Conservation (phyloP, 2,329 filamentous ascomycete genomes). For the Ustilaginoidea virens region DNA sequence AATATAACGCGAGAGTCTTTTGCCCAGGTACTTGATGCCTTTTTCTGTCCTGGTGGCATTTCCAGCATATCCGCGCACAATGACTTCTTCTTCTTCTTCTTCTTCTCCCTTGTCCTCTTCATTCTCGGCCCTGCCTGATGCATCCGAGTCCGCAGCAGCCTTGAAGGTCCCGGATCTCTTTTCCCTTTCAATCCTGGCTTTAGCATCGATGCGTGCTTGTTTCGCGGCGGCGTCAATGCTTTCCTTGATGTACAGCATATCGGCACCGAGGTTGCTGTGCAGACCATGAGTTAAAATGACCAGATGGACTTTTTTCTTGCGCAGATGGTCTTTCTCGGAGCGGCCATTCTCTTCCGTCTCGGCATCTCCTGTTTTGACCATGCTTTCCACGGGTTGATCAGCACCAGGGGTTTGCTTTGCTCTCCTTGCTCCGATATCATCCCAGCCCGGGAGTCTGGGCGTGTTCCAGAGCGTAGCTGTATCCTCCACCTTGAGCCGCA, state of each 20-base stretch:
- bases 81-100: constrained; percentile 55
- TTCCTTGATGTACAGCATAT: constrained; percentile 96
- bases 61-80: constrained; percentile 78
- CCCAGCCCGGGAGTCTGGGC: constrained; percentile 60
- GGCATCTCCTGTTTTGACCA: constrained; percentile 17
- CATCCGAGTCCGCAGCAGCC: constrained; percentile 3
- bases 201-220: constrained; percentile 57
- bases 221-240: constrained; percentile 77
- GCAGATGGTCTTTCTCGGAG: constrained; percentile 19
- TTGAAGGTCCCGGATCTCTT: constrained; percentile 16
- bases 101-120: constrained; percentile 4
- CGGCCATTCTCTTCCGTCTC: constrained; percentile 11
- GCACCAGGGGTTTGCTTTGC: constrained; percentile 9
- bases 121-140: constrained; percentile 1
- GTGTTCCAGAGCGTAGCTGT: constrained; percentile 85
- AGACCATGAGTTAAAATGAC: constrained; percentile 88
- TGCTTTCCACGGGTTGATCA: constrained; percentile 18
- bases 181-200: constrained; percentile 39
- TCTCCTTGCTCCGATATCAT: constrained; percentile 22
- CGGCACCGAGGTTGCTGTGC: constrained; percentile 87
- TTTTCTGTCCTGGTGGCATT: constrained; percentile 86
- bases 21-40: constrained; percentile 93
- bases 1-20: constrained; percentile 82
- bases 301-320: constrained; percentile 69
- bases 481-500: constrained; percentile 70